Base-by-base conservation (phyloP, 495 filamentous ascomycete species). In the Thozetella sp. region DNA sequence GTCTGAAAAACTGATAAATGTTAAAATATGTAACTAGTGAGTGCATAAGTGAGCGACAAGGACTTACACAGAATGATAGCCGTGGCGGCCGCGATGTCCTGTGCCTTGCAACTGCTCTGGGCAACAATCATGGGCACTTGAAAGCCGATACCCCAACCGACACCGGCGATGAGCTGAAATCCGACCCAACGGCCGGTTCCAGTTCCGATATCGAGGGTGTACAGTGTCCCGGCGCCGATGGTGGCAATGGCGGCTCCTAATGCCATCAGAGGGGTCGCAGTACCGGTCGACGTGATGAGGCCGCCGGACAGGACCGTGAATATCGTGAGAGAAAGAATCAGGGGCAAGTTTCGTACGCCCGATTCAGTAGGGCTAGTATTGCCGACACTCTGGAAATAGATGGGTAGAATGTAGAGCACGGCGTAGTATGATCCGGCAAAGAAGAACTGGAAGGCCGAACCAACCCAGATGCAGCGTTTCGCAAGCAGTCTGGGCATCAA, bases 21-120 rank as follows among this genome's bases (percentile, higher is more conserved):
- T 82, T 87, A 10, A 82, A 83, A n/a, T n/a, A 86, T 70, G 0
- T 88, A 77, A 58, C 88, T 80, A 1, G 73, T 72, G n/a, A 67
- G 59, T 0, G 71, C 43, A 0, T 89, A 56, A 1, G 68, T 56
- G 19, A 63, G 15, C 30, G 15, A 37, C 30, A n/a, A n/a, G n/a
- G n/a, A 37, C 63, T 55, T 68, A 63, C 2, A 81, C 83, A 10
- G 83, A 85, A 43, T 88, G 69, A 1, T 76, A 70, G 37, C 58
- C 25, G 40, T 34, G 24, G 25, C 70, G 71, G 63, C 68, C 69
- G 34, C 63, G 64, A 50, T 62, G 51, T 34, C 72, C 71, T 10
- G 65, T 63, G 34, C 69, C 69, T 0, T 69, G 61, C 0, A 71
- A 45, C 19, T 37, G 6, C 10, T 9, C 19, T 53, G 45, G 15